Base-by-base conservation (phyloP, 306 rosid species). In the Lagenaria siceraria region DNA sequence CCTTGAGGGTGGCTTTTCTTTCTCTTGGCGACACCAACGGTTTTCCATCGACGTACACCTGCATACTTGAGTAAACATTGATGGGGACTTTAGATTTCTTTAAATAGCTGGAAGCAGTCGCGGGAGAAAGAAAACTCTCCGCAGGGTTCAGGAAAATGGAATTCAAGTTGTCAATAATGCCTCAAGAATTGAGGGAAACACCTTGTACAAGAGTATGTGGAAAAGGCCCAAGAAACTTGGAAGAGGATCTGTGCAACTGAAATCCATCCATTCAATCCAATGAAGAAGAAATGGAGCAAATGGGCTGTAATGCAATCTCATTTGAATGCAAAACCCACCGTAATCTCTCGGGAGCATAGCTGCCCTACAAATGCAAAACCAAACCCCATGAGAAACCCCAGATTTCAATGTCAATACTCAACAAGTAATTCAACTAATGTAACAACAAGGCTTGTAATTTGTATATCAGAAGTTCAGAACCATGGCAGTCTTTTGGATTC, bases 251-350 rank as follows among this genome's bases (percentile, higher is more conserved):
- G 90, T 88, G 74, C 95, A 92, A 60, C 88, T 84, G 78, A 43
- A 83, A 81, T 89, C 89, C 90, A 92, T 83, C 97, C 97, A 88
- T 79, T 89, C 90, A 48, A 89, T 88, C 89, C 88, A 83, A 76
- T 74, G 81, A 71, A 88, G 84, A 83, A 89, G 81, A 77, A 89
- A 53, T 29, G 88, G 93, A 53, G 97, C 93, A 84, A 88, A 84
- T 42, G 93, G 97, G 66, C 96, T 88, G 86, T 89, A 88, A 75
- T 85, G 78, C 78, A 89, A 81, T 80, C 87, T 89, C 95, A 91
- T 88, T 75, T 89, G 90, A 73, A 91, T 77, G 59, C 78, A 81
- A 75, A 84, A 81, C 70, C 89, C 96, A 62, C 87, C 83, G 78
- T 84, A 92, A 74, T 87, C 91, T 81, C 78, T 48, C 24, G 91